phyloP scores from a whole-genome alignment of 495 filamentous ascomycete genomes.

The Penicillium argentinense region DNA sequence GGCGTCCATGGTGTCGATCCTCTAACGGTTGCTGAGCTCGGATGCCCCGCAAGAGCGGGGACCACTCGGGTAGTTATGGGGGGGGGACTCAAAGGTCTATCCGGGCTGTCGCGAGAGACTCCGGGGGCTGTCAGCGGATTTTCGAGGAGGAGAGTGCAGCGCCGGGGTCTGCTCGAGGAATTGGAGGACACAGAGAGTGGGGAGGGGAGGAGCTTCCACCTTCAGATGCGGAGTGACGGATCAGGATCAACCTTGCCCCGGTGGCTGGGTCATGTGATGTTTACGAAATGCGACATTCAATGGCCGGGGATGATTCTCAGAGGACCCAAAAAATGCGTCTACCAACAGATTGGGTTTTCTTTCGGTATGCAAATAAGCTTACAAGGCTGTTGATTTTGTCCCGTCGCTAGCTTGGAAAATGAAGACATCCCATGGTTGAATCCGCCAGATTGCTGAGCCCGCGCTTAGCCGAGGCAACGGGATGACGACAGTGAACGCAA shows the following conservation, averaged over 20 bases:
- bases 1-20: slow-evolving; percentile 37
- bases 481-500: slow-evolving; percentile 18
- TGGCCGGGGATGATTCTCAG: too few species aligned
- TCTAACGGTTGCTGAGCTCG: slow-evolving; percentile 15
- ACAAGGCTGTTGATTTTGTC: too few species aligned
- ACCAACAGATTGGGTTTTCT: too few species aligned
- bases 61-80: slow-evolving; percentile 12
- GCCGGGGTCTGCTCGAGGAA: slow-evolving; percentile 4
- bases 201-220: slow-evolving; percentile 20
- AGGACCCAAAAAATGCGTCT: too few species aligned
- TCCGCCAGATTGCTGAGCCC: not conserved
- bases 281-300: not conserved
- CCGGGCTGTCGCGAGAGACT: not conserved
- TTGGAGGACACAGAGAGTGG: slow-evolving; percentile 11
- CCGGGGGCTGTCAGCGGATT: not conserved
- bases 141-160: not conserved
- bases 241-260: slow-evolving; percentile 15
- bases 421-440: not conserved
- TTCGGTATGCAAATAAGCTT: not conserved
- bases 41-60: slow-evolving; percentile 35
- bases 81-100: slow-evolving; percentile 4
- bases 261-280: slow-evolving; percentile 18
- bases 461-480: slow-evolving; percentile 11
- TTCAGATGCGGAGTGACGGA: slow-evolving; percentile 27
- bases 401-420: too few species aligned